Base-by-base conservation (phyloP, 2,329 filamentous ascomycete genomes). In the Botrytis paeoniae region DNA sequence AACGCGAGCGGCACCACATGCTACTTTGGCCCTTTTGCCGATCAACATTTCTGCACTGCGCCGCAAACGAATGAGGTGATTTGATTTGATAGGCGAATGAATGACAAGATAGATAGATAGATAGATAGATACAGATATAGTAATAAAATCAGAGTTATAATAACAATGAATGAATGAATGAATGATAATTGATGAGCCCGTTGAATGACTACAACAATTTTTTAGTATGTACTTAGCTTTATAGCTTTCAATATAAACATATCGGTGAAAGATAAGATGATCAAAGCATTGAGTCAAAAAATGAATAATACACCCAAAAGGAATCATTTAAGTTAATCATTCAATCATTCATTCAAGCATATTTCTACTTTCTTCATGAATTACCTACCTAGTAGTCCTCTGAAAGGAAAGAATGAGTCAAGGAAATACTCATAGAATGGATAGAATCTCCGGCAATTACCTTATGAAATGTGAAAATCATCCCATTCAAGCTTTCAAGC, bases 41-140 rank as follows among this genome's bases (percentile, higher is more conserved):
- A 71, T 64, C 29, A 71, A 57, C 68, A 73, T 71, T 71, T 69
- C 59, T 61, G 69, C 41, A 59, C 43, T 45, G 45, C 9, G 25
- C 59, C 64, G 25, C 64, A 29, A 54, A 68, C 18, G 41, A 48
- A 48, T 65, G 62, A 65, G 20, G 29, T 48, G 43, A 35, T 65
- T 32, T 10, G 41, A 48, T 35, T 57, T 57, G 51, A 57, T 57
- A 48, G 62, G 62, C 62, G 62, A 65, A 32, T 16, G 6, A 25
- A 5, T 14, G 20, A 20, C n/a, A 18, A 32, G 61, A 63, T 43
- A 20, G 37, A n/a, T 9, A 8, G n/a, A 41, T 41, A 29, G 35
- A 48, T 25, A 48, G 45, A 43, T 18, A 41, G 54, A 60, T 37
- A 61, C n/a, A 35, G 43, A 29, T 61, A 16, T 25, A 61, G 29